Conservation (phyloP, 345 rosid species). For the Ricinus communis region DNA sequence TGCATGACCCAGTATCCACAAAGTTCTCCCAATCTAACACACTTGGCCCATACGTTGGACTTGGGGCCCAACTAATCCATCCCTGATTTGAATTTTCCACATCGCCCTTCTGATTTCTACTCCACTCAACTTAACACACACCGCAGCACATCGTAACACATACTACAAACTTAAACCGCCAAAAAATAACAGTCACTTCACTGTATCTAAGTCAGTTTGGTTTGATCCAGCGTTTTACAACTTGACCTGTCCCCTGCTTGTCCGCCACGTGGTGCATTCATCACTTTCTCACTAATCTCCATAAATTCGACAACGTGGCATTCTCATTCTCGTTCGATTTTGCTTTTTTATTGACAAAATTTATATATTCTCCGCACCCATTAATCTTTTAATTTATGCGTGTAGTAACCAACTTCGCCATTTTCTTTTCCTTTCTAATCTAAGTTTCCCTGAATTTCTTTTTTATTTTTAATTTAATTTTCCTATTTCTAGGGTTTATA, state of each 20-base stretch:
- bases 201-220: neutral
- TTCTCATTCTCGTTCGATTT: neutral
- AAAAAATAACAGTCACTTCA: neutral
- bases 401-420: slow-evolving; percentile 4
- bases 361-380: too few relatives aligned
- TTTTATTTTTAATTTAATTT: neutral
- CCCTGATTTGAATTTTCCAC: too few relatives aligned
- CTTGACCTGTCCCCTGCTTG: neutral
- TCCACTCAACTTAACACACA: neutral
- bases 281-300: neutral
- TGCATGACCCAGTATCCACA: too few relatives aligned
- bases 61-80: too few relatives aligned
- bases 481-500: neutral
- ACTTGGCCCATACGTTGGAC: too few relatives aligned
- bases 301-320: slow-evolving; percentile 1
- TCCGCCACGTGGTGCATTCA: slow-evolving; percentile 27
- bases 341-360: neutral
- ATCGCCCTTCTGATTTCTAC: too few relatives aligned
- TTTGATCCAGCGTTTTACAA: neutral
- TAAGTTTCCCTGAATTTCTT: neutral
- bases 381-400: slow-evolving; percentile 1
- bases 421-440: neutral
- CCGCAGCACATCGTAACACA: neutral
- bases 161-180: too few relatives aligned
- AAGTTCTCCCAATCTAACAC: too few relatives aligned